Evolutionary conservation across 352 stramenopile species (phyloP).

Genomic region (Globisporangium paroecandrum): DNA sequence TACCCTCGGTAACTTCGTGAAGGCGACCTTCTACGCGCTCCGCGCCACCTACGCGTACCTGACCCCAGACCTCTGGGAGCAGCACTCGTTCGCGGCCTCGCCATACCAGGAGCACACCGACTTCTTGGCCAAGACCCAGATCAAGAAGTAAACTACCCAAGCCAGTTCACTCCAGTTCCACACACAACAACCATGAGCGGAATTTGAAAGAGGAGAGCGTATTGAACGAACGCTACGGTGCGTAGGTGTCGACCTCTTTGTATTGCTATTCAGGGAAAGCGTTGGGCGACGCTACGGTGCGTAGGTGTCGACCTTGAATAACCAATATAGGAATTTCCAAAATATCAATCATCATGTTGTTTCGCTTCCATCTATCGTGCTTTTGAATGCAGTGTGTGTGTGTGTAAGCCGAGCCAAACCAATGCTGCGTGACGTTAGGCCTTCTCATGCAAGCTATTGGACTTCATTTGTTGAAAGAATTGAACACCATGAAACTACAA

Average conservation of each 20-base stretch:
- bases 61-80: constrained; percentile 98
- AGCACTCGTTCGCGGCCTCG: constrained; percentile 89
- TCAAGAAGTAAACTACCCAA: constrained; percentile 79
- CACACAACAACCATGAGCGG: background rate
- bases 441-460: background rate
- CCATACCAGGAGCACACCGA: constrained; percentile 99
- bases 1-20: constrained; percentile 99
- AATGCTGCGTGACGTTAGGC: background rate
- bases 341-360: constrained; percentile 6
- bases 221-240: constrained; percentile 85
- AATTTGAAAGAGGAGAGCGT: constrained; percentile 71
- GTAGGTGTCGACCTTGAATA: constrained; percentile 81
- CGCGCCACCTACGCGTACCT: constrained; percentile 98
- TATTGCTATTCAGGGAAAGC: constrained; percentile 63
- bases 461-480: background rate
- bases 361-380: background rate
- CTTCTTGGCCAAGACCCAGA: constrained; percentile 97
- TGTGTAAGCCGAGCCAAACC: no score
- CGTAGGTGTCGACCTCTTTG: constrained; percentile 85
- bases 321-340: constrained; percentile 32
- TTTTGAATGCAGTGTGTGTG: background rate
- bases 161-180: constrained; percentile 6
- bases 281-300: constrained; percentile 88
- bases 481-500: background rate
- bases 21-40: constrained; percentile 99